A percentile compares a stretch with the other conserved stretches of the same genome.
phyloP scores from a whole-genome alignment of 2,329 filamentous ascomycete species.

The Ampelomyces quisqualis region DNA sequence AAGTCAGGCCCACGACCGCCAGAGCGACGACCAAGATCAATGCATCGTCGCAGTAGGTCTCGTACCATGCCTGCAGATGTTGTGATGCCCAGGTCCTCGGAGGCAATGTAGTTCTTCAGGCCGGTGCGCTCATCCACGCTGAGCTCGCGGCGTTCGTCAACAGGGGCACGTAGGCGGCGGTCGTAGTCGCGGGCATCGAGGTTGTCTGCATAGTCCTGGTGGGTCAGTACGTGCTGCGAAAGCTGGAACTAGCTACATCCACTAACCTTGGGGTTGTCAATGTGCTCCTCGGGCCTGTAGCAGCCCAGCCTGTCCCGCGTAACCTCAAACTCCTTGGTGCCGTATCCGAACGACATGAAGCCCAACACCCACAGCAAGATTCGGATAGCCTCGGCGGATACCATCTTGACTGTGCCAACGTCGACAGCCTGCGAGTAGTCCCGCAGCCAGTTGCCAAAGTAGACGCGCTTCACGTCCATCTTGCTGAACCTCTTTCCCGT shows the following conservation, averaged over 20 bases:
- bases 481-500: slow-evolving; percentile 83
- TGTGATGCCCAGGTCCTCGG: slow-evolving; percentile 74
- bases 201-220: slow-evolving; percentile 78
- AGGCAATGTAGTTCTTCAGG: slow-evolving; percentile 93
- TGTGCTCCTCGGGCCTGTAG: slow-evolving; percentile 72
- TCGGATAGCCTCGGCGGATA: slow-evolving; percentile 86
- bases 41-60: slow-evolving; percentile 69
- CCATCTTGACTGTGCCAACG: slow-evolving; percentile 86
- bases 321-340: slow-evolving; percentile 81
- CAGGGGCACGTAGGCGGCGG: slow-evolving; percentile 72
- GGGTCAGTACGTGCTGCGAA: slow-evolving; percentile 7
- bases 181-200: slow-evolving; percentile 82
- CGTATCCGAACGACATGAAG: slow-evolving; percentile 85
- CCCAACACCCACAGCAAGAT: slow-evolving; percentile 85
- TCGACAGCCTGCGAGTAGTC: slow-evolving; percentile 96
- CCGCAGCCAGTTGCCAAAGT: slow-evolving; percentile 93
- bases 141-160: slow-evolving; percentile 77
- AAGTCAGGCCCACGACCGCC: slow-evolving; percentile 72
- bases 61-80: slow-evolving; percentile 79
- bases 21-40: slow-evolving; percentile 79
- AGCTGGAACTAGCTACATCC: no score
- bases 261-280: slow-evolving; percentile 66
- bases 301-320: slow-evolving; percentile 75
- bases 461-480: slow-evolving; percentile 82
- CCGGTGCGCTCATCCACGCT: slow-evolving; percentile 66